phyloP scores from a whole-genome alignment of 2,329 filamentous ascomycete genomes.

The Phialophora expanda region DNA sequence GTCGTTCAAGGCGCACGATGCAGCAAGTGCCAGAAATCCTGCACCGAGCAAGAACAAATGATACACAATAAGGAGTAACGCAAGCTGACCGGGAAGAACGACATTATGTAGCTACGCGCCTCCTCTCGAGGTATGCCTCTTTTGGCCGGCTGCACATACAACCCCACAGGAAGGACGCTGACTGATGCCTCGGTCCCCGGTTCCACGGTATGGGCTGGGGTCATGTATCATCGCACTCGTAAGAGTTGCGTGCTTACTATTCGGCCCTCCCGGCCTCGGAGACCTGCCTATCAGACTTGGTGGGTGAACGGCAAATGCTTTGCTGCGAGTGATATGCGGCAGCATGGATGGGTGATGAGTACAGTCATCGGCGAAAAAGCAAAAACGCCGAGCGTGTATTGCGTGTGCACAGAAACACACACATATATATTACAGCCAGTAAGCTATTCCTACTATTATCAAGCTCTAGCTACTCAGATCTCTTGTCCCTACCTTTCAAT shows the following conservation, averaged over 20 bases:
- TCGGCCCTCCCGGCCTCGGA: neutral
- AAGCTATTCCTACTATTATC: too few relatives aligned
- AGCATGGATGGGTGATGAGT: neutral
- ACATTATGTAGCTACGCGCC: neutral
- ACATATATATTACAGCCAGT: too few relatives aligned
- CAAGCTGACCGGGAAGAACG: constrained; percentile 1
- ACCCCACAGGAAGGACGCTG: constrained; percentile 8
- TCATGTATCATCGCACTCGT: neutral
- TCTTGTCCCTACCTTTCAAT: too few relatives aligned
- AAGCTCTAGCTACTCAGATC: too few relatives aligned
- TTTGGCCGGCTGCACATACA: constrained; percentile 3
- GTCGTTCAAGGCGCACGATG: neutral
- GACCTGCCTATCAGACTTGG: constrained; percentile 1
- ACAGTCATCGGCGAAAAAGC: too few relatives aligned
- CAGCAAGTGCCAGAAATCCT: neutral
- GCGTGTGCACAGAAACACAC: too few relatives aligned
- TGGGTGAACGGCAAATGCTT: neutral
- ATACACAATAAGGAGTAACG: neutral
- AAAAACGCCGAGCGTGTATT: too few relatives aligned
- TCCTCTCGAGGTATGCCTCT: neutral
- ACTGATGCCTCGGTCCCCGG: constrained; percentile 13
- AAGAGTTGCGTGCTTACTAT: neutral
- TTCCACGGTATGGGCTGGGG: neutral
- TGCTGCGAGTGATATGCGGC: neutral
- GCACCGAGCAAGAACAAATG: neutral